Base-by-base conservation (phyloP, 495 filamentous ascomycete species). In the Articulospora tetracladia region DNA sequence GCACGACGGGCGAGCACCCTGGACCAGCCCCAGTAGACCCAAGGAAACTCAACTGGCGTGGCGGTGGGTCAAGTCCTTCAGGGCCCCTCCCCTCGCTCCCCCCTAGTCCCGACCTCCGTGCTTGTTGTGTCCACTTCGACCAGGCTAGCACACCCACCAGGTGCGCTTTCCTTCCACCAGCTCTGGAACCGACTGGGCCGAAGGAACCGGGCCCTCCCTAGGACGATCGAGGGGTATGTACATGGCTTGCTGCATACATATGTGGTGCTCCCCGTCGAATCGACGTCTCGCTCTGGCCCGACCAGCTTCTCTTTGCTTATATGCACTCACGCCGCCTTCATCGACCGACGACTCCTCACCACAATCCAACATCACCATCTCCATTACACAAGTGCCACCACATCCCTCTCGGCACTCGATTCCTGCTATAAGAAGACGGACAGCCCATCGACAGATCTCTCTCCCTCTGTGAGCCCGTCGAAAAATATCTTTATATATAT, bases 161-260 rank as follows among this genome's bases (percentile, higher is more conserved):
- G 30, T 32, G 30, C 30, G 13, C 6, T 13, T 32, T 13, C 30
- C 30, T 32, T 6, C 30, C 30, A 4, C 30, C 30, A 13, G 30
- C 13, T 44, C 39, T 48, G 22, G 27, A 32, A 32, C 36, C 48
- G 13, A 39, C 36, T 30, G 23, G 52, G 15, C 49, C 55, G 56
- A 63, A 63, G 17, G 20, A 34, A 46, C 61, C 61, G 36, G 61
- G 61, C 59, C 28, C 27, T 30, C 54, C 55, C 61, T 41, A 44
- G 39, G 17, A 22, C 58, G 55, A 63, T 59, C 61, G 61, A 63
- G 61, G 56, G 61, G 49, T 59, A 52, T 32, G 30, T 39, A 49
- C 60, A 36, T 55, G 53, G 8, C 20, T 36, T 6, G 51, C 48
- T 51, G 25, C 48, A 48, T 52, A 52, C 25, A 47, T 58, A 59